Conservation (phyloP, 306 rosid genomes). For the Vigna reflexopilosa region DNA sequence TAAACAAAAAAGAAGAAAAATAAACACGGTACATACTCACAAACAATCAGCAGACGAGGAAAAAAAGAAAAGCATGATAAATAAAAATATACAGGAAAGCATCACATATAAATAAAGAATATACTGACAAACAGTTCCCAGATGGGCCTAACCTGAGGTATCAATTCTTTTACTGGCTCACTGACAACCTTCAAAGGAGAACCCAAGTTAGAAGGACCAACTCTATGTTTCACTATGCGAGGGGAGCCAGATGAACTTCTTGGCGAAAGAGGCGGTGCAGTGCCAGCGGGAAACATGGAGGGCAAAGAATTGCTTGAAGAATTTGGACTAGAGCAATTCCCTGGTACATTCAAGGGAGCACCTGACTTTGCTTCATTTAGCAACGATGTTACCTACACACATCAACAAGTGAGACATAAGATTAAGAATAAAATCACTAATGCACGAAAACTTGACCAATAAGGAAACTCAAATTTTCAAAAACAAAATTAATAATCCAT, state of each 20-base stretch:
- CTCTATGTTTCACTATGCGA: constrained; percentile 87
- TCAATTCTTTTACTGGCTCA: constrained; percentile 92
- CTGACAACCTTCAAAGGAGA: constrained; percentile 94
- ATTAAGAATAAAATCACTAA: constrained; percentile 33
- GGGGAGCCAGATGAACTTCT: constrained; percentile 96
- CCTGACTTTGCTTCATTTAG: constrained; percentile 92
- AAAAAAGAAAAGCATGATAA: constrained; percentile 32
- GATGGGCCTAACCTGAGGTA: constrained; percentile 85
- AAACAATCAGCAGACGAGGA: constrained; percentile 22
- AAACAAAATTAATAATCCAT: neutral
- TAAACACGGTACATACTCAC: neutral
- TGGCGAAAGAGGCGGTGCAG: constrained; percentile 97
- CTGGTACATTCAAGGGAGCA: constrained; percentile 88
- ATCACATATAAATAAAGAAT: too few relatives aligned
- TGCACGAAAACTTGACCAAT: constrained; percentile 1
- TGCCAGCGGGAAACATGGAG: constrained; percentile 99
- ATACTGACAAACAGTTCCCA: too few relatives aligned
- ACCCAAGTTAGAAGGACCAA: constrained; percentile 88
- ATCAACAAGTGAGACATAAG: constrained; percentile 28
- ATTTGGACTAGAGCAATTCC: constrained; percentile 94
- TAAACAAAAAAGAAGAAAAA: neutral
- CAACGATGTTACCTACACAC: constrained; percentile 72
- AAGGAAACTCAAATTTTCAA: neutral
- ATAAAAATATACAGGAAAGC: constrained; percentile 16
- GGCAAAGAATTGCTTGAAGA: constrained; percentile 83